A percentile compares a stretch with the other conserved stretches of the same genome.
Evolutionary conservation across 2,329 filamentous ascomycete species (phyloP).

Genomic region (Alternaria ventricosa): DNA sequence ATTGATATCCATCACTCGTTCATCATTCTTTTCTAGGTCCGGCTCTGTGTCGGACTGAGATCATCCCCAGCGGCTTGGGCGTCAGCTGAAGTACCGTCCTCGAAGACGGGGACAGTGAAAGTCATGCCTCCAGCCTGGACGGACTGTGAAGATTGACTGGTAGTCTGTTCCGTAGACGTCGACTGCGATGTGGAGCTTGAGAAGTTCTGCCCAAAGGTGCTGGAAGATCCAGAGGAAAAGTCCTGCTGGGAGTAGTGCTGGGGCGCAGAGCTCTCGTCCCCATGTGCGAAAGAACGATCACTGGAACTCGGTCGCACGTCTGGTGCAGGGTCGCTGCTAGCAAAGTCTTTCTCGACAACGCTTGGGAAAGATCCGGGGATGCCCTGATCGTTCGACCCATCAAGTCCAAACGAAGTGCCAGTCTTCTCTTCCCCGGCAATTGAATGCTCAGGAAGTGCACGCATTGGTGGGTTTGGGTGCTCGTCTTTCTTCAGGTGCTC

Average conservation of each 20-base stretch:
- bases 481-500: slow-evolving; percentile 47
- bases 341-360: slow-evolving; percentile 11
- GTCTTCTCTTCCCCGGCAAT: slow-evolving; percentile 13
- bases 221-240: slow-evolving; percentile 7
- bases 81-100: slow-evolving; percentile 1
- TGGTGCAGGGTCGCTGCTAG: slow-evolving; percentile 1
- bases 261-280: background rate
- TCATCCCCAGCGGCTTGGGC: slow-evolving; percentile 1
- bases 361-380: background rate
- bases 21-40: slow-evolving; percentile 1
- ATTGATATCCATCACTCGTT: background rate
- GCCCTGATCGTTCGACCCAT: background rate
- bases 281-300: slow-evolving; percentile 1
- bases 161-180: background rate
- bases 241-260: slow-evolving; percentile 6
- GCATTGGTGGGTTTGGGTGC: slow-evolving; percentile 39
- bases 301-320: background rate
- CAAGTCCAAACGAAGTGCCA: background rate
- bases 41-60: slow-evolving; percentile 19
- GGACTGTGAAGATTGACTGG: background rate
- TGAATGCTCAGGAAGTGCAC: slow-evolving; percentile 48
- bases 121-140: slow-evolving; percentile 21
- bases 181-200: slow-evolving; percentile 7
- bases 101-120: slow-evolving; percentile 29
- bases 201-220: slow-evolving; percentile 2